These are phyloP conservation scores for Fusarium clavum DNA, from an alignment of 2,329 filamentous ascomycete genomes.

Conservation along the genomic window DNA sequence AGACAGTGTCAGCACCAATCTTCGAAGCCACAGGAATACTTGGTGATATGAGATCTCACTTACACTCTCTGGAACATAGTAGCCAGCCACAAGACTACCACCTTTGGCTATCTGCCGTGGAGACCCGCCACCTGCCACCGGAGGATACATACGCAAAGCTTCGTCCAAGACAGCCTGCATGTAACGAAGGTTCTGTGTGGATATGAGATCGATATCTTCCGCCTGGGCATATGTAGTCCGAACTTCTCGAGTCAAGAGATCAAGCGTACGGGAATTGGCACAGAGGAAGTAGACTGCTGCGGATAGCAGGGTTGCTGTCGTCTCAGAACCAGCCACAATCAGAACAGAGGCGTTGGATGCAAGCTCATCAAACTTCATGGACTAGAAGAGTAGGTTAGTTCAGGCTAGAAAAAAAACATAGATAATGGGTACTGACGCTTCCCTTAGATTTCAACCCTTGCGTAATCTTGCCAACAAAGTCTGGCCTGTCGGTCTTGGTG, in stretches of 20 bases:
- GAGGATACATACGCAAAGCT: slow-evolving; percentile 22
- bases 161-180: slow-evolving; percentile 22
- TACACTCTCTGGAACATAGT: slow-evolving; percentile 8
- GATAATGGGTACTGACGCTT: background rate
- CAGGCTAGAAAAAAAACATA: rapidly evolving
- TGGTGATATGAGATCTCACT: too few species aligned
- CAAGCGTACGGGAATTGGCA: slow-evolving; percentile 1
- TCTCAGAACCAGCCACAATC: slow-evolving; percentile 26
- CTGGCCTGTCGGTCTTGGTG: background rate
- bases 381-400: background rate
- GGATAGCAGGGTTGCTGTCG: slow-evolving; percentile 25
- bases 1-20: rapidly evolving
- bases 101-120: slow-evolving; percentile 13
- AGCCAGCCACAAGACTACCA: slow-evolving; percentile 19
- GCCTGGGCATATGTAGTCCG: background rate
- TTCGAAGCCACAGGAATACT: too few species aligned
- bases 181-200: slow-evolving; percentile 15
- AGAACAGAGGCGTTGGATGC: slow-evolving; percentile 22
- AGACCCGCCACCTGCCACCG: slow-evolving; percentile 19
- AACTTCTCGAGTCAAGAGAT: slow-evolving; percentile 6
- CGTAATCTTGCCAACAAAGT: background rate
- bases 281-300: slow-evolving; percentile 17
- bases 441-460: background rate
- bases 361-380: slow-evolving; percentile 12
- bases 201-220: slow-evolving; percentile 19